Conservation (phyloP, 2,329 filamentous ascomycete genomes). For the Alternaria gaisen region DNA sequence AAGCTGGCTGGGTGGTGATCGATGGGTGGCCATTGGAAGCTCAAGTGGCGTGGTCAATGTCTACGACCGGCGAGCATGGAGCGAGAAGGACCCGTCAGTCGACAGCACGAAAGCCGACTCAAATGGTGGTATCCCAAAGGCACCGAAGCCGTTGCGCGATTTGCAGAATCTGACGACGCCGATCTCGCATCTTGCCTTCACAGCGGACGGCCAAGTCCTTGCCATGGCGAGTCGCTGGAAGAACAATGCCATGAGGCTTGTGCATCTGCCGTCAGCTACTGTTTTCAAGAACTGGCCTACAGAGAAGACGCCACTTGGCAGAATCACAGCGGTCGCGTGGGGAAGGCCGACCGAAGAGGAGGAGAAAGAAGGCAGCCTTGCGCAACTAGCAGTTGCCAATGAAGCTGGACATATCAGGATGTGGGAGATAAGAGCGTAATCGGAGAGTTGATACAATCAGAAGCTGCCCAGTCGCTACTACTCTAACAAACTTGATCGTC, state of each 20-base stretch:
- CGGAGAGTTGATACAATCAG: not conserved
- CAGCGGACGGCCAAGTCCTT: slow-evolving; percentile 87
- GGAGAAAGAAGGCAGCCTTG: slow-evolving; percentile 67
- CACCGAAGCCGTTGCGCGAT: slow-evolving; percentile 74
- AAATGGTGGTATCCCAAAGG: slow-evolving; percentile 65
- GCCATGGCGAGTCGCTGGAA: slow-evolving; percentile 88
- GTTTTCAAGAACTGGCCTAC: slow-evolving; percentile 99
- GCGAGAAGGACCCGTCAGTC: slow-evolving; percentile 41
- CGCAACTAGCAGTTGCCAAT: slow-evolving; percentile 82
- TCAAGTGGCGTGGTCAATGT: slow-evolving; percentile 90
- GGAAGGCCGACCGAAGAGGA: slow-evolving; percentile 57
- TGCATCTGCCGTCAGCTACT: slow-evolving; percentile 90
- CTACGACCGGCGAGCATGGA: slow-evolving; percentile 80
- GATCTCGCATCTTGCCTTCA: slow-evolving; percentile 80
- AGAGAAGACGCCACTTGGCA: slow-evolving; percentile 83
- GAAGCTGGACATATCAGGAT: slow-evolving; percentile 86
- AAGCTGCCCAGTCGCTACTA: not conserved
- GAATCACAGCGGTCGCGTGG: slow-evolving; percentile 70
- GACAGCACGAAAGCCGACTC: slow-evolving; percentile 30
- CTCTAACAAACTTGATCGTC: not conserved
- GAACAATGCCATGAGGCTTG: slow-evolving; percentile 84
- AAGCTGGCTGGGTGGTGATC: slow-evolving; percentile 73
- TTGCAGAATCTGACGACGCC: slow-evolving; percentile 90
- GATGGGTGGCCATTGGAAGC: slow-evolving; percentile 89
- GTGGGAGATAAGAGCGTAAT: slow-evolving; percentile 71